These are phyloP conservation scores for Casuarina cunninghamiana DNA, from an alignment of 306 rosid species.

Conservation along the genomic window DNA sequence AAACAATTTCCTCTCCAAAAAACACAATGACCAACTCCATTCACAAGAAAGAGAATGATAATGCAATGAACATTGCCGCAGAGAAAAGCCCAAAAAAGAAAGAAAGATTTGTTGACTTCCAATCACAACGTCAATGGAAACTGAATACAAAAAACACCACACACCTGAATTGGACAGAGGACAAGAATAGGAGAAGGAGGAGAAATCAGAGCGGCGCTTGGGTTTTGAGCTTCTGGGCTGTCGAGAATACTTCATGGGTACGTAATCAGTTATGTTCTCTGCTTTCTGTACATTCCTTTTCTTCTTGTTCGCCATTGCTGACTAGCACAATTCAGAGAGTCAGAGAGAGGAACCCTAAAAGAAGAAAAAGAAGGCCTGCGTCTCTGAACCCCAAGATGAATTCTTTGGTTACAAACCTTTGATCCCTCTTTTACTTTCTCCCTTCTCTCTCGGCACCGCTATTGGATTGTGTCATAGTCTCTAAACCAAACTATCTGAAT, in stretches of 20 bases:
- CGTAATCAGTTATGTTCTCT: slow-evolving; percentile 26
- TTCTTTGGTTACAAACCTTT: neutral
- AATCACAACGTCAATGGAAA: neutral
- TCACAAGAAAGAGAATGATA: neutral
- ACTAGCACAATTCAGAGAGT: slow-evolving; percentile 2
- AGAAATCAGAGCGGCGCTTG: slow-evolving; percentile 57
- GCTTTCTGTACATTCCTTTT: slow-evolving; percentile 13
- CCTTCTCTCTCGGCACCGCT: neutral
- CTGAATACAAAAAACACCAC: neutral
- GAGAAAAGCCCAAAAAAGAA: neutral
- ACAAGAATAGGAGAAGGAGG: slow-evolving; percentile 38
- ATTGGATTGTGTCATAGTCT: neutral
- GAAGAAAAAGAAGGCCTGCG: neutral
- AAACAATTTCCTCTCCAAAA: neutral
- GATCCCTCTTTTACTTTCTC: neutral
- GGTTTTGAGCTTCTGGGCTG: slow-evolving; percentile 74
- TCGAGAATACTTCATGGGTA: slow-evolving; percentile 47
- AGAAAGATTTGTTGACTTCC: neutral
- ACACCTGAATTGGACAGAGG: slow-evolving; percentile 28
- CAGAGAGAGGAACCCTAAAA: neutral
- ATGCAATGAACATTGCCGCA: neutral
- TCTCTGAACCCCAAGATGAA: no score
- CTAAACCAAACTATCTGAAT: neutral
- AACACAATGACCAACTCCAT: neutral
- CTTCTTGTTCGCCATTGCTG: slow-evolving; percentile 57